Percentiles rank a stretch among this genome's conserved stretches.
These are phyloP conservation scores for Francoa sonchifolia DNA, from an alignment of 441 rosid species.

Conservation along the genomic window DNA sequence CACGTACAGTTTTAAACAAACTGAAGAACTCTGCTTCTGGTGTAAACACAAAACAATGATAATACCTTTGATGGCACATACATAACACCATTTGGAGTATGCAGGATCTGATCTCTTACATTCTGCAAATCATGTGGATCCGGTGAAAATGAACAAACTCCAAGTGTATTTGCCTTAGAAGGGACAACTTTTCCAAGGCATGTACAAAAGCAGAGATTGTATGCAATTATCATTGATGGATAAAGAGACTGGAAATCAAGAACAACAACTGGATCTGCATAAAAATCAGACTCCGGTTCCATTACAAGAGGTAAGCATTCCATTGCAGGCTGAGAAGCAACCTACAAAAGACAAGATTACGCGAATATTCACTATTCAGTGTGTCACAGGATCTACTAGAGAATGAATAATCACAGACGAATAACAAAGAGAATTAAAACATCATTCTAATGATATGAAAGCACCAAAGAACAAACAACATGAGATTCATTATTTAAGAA, in stretches of 20 bases:
- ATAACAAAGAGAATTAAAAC: too few species aligned
- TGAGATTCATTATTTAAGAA: too few species aligned
- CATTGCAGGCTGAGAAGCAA: constrained; percentile 99
- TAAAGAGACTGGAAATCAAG: constrained; percentile 98
- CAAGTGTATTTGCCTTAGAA: constrained; percentile 56
- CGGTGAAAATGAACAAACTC: constrained; percentile 65
- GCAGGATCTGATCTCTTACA: constrained; percentile 49
- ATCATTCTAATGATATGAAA: too few species aligned
- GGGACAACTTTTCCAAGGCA: constrained; percentile 77
- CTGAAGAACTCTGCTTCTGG: constrained; percentile 1
- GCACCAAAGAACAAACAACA: too few species aligned
- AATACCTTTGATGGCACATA: constrained; percentile 72
- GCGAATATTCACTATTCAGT: constrained; percentile 7
- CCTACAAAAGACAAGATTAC: constrained; percentile 32
- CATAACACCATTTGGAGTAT: constrained; percentile 77
- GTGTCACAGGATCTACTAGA: constrained; percentile 5
- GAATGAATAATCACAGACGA: background rate
- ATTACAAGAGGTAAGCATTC: constrained; percentile 96
- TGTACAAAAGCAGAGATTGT: constrained; percentile 91
- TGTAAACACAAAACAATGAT: constrained; percentile 1
- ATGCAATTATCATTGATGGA: constrained; percentile 97
- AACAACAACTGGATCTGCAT: constrained; percentile 88
- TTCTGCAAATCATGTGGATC: constrained; percentile 41
- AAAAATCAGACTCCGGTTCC: constrained; percentile 97
- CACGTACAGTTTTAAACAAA: background rate